Conservation (phyloP, 768 basidiomycete species). For the Hygrocybe coccinea region DNA sequence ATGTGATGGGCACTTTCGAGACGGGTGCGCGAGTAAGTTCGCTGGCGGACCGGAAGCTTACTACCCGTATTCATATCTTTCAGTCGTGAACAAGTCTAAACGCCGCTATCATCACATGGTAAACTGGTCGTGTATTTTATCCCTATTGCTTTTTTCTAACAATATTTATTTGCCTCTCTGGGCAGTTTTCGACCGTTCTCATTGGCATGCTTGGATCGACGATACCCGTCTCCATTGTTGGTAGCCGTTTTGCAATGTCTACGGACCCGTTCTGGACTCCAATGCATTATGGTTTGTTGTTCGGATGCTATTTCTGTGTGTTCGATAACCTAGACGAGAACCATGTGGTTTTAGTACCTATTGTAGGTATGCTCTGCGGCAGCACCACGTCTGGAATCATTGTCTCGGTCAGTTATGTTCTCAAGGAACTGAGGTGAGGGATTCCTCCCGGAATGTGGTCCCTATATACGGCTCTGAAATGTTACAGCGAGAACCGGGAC, state of each 20-base stretch:
- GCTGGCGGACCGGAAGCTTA: neutral
- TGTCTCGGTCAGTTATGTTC: constrained; percentile 61
- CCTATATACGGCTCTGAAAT: neutral
- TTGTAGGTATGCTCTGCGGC: constrained; percentile 84
- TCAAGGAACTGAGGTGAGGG: constrained; percentile 73
- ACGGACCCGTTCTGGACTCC: constrained; percentile 80
- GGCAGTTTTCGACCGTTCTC: constrained; percentile 62
- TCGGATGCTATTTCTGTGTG: neutral
- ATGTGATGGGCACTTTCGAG: constrained; percentile 73
- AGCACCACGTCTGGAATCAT: constrained; percentile 73
- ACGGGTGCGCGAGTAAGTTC: constrained; percentile 48
- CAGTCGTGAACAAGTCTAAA: constrained; percentile 76
- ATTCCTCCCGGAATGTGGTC: too few species aligned
- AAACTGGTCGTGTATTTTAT: constrained; percentile 5
- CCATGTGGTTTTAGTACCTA: constrained; percentile 60
- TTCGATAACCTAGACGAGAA: neutral
- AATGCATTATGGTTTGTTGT: constrained; percentile 63
- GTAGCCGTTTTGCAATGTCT: constrained; percentile 70
- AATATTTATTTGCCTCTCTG: neutral
- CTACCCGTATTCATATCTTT: neutral
- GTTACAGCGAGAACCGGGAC: constrained; percentile 68
- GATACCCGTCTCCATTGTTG: constrained; percentile 74
- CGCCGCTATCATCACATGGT: constrained; percentile 74
- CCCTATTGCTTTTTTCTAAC: neutral
- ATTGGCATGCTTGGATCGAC: constrained; percentile 69